Evolutionary conservation across 768 basidiomycete species (phyloP).

Genomic region (Mycena olivaceomarginata): DNA sequence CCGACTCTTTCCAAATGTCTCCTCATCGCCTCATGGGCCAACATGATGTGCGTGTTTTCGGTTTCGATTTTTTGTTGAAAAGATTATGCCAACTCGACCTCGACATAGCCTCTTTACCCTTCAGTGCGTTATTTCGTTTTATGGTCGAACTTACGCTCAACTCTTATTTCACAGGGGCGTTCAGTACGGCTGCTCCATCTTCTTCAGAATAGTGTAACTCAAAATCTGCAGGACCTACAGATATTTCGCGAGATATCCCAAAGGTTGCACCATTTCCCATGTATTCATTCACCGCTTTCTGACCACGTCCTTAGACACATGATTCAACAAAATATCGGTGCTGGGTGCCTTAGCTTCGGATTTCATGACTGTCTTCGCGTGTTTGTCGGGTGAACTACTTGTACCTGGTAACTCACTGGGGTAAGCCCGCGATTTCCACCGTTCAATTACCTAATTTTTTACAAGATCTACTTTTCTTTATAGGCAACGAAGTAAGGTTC

Average conservation of each 20-base stretch:
- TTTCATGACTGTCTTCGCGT: slow-evolving; percentile 12
- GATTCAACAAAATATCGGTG: slow-evolving; percentile 3
- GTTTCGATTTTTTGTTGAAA: neutral
- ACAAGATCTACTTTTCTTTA: neutral
- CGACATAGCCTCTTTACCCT: slow-evolving; percentile 10
- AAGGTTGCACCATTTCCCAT: neutral
- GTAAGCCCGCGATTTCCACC: neutral
- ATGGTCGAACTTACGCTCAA: neutral
- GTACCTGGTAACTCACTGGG: slow-evolving; percentile 25
- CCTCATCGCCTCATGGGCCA: neutral
- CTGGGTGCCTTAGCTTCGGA: slow-evolving; percentile 6
- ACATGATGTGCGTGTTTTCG: neutral
- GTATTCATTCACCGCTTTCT: neutral
- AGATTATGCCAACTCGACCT: neutral
- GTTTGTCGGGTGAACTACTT: slow-evolving; percentile 11
- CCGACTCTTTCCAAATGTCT: neutral
- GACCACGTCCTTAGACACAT: neutral
- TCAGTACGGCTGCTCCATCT: neutral
- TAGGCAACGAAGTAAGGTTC: neutral
- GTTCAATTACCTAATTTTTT: neutral
- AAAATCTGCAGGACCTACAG: neutral
- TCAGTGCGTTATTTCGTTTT: slow-evolving; percentile 5
- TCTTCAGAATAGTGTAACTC: neutral
- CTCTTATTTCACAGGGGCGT: neutral
- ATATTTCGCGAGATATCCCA: slow-evolving; percentile 2